A percentile compares a stretch with the other conserved stretches of the same genome.
Conservation (phyloP, 345 rosid species). For the Lepidium aucheri region DNA sequence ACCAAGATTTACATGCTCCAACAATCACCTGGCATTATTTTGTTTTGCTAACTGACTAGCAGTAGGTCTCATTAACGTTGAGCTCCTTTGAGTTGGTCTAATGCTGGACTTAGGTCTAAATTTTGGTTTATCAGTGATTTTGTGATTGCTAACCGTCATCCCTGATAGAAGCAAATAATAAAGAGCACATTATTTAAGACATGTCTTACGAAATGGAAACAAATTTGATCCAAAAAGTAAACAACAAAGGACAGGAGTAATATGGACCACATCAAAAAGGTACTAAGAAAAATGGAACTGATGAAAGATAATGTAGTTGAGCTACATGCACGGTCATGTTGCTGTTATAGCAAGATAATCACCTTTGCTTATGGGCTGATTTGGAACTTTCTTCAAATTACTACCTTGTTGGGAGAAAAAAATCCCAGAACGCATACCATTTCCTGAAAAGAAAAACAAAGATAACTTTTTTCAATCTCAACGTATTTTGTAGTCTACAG, state of each 20-base stretch:
- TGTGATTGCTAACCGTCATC: conserved; percentile 28
- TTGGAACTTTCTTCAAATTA: conserved; percentile 17
- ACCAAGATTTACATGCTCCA: neutral
- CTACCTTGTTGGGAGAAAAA: conserved; percentile 12
- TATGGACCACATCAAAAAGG: conserved; percentile 2
- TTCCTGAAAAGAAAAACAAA: neutral
- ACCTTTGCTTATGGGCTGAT: conserved; percentile 7
- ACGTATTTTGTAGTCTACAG: neutral
- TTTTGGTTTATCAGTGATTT: conserved; percentile 32
- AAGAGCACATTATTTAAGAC: neutral
- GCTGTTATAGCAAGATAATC: neutral
- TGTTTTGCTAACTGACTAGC: conserved; percentile 87
- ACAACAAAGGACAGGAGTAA: conserved; percentile 5
- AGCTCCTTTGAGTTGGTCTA: conserved; percentile 51
- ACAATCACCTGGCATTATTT: conserved; percentile 53
- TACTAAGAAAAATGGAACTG: neutral
- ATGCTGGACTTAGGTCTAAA: conserved; percentile 30
- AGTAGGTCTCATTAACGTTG: conserved; percentile 95
- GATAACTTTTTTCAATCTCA: neutral
- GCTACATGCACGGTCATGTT: neutral
- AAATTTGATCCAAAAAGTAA: neutral
- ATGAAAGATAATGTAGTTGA: neutral
- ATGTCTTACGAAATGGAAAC: neutral
- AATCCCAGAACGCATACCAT: conserved; percentile 24
- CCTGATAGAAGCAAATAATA: conserved; percentile 32